phyloP scores from a whole-genome alignment of 345 rosid species.

The Syzygium aqueum region DNA sequence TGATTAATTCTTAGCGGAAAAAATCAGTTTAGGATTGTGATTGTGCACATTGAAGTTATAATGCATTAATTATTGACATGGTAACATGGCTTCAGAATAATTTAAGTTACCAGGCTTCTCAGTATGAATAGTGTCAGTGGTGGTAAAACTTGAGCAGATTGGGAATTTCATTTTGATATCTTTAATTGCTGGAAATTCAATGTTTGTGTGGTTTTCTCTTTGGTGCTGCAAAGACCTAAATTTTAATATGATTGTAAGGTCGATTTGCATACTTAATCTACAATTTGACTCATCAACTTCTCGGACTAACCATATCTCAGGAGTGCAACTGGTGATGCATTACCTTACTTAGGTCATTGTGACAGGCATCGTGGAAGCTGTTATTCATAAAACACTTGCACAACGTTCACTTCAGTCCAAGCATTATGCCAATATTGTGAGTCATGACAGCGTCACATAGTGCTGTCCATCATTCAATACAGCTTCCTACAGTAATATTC shows the following conservation, averaged over 20 bases:
- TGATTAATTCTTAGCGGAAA: not conserved
- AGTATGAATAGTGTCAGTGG: not conserved
- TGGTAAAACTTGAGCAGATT: not conserved
- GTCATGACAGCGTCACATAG: constrained; percentile 32
- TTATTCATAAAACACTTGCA: not conserved
- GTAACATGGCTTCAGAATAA: not conserved
- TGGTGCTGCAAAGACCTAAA: not conserved
- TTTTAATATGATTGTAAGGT: not conserved
- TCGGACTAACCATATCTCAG: not conserved
- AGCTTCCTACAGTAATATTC: constrained; percentile 64
- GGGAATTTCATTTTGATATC: not conserved
- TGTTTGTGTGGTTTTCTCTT: not conserved
- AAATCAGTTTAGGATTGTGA: not conserved
- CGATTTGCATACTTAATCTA: not conserved
- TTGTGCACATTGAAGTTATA: not conserved
- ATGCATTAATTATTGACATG: not conserved
- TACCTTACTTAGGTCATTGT: not conserved
- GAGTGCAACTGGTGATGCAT: not conserved
- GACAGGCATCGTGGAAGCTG: not conserved
- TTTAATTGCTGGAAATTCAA: not conserved
- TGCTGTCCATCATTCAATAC: constrained; percentile 29
- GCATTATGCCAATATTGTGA: constrained; percentile 4
- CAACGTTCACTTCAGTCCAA: not conserved
- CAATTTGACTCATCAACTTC: not conserved
- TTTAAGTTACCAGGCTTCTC: not conserved